A percentile compares a stretch with the other conserved stretches of the same genome.
Evolutionary conservation across 2,329 filamentous ascomycete genomes (phyloP).

Genomic region (Phialophora expanda): DNA sequence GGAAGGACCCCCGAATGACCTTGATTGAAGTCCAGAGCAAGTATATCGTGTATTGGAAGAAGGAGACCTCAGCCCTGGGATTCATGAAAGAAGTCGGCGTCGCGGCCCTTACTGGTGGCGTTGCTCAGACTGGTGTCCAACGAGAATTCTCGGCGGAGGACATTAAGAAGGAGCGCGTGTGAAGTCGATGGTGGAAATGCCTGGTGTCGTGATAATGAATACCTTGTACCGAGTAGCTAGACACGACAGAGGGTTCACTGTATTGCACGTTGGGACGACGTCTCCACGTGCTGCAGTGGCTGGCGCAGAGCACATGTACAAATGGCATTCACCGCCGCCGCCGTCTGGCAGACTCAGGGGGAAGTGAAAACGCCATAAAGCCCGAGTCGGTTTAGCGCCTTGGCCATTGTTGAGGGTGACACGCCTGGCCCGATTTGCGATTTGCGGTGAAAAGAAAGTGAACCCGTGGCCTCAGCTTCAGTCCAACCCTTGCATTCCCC

Average conservation of each 20-base stretch:
- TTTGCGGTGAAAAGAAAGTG: conserved; percentile 24
- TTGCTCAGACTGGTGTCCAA: conserved; percentile 48
- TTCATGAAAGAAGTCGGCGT: conserved; percentile 49
- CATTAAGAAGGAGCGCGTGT: conserved; percentile 38
- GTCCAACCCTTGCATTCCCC: conserved; percentile 3
- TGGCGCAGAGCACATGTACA: conserved; percentile 17
- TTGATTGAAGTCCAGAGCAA: conserved; percentile 50
- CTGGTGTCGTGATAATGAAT: background rate
- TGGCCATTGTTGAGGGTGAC: conserved; percentile 7
- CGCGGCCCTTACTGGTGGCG: conserved; percentile 47
- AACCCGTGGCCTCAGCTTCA: conserved; percentile 28
- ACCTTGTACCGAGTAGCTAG: background rate
- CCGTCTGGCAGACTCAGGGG: background rate
- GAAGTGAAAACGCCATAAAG: background rate
- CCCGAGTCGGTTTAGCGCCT: conserved; percentile 15
- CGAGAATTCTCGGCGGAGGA: conserved; percentile 39
- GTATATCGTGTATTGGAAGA: conserved; percentile 49
- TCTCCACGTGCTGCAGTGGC: conserved; percentile 23
- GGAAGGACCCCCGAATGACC: conserved; percentile 56
- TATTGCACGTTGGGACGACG: background rate
- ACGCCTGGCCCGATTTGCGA: background rate
- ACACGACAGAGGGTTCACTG: background rate
- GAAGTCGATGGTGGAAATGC: background rate
- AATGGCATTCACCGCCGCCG: conserved; percentile 3
- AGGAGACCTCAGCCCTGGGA: conserved; percentile 44